Conservation (phyloP, 306 rosid species). For the Arachis stenosperma region DNA sequence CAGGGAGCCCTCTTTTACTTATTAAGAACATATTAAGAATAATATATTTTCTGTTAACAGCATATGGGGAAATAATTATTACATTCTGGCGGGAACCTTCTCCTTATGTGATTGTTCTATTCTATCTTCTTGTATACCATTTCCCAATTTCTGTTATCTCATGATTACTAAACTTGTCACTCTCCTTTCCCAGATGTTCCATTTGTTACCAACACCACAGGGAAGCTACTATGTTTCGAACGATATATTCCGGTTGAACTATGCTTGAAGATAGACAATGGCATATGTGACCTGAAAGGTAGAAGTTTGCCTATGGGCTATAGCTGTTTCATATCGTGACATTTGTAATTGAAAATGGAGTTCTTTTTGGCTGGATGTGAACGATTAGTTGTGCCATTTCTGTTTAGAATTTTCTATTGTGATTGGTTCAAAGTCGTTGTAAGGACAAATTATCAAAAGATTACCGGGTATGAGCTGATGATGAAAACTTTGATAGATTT, state of each 20-base stretch:
- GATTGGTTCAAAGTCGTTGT: slow-evolving; percentile 47
- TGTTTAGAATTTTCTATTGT: slow-evolving; percentile 50
- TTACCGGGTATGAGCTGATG: slow-evolving; percentile 28
- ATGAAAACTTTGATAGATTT: slow-evolving; percentile 33
- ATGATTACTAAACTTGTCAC: slow-evolving; percentile 16
- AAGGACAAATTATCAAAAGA: slow-evolving; percentile 44
- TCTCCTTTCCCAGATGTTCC: slow-evolving; percentile 84
- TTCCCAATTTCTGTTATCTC: background rate
- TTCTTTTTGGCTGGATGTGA: slow-evolving; percentile 45
- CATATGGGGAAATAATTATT: slow-evolving; percentile 26
- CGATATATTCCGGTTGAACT: slow-evolving; percentile 94
- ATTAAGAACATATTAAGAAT: background rate
- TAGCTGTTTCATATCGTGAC: slow-evolving; percentile 43
- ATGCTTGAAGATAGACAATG: slow-evolving; percentile 60
- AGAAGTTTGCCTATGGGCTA: slow-evolving; percentile 32
- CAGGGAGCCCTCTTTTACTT: slow-evolving; percentile 5
- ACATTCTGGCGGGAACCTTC: background rate
- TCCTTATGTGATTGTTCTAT: no score
- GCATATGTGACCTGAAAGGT: slow-evolving; percentile 26
- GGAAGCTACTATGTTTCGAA: slow-evolving; percentile 89
- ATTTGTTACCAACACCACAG: slow-evolving; percentile 90
- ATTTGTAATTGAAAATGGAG: slow-evolving; percentile 45
- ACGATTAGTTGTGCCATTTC: slow-evolving; percentile 42
- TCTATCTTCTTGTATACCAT: background rate
- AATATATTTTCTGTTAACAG: background rate